A percentile compares a stretch with the other conserved stretches of the same genome.
These are phyloP conservation scores for Botrytis squamosa DNA, from an alignment of 2,329 filamentous ascomycete species.

Conservation along the genomic window DNA sequence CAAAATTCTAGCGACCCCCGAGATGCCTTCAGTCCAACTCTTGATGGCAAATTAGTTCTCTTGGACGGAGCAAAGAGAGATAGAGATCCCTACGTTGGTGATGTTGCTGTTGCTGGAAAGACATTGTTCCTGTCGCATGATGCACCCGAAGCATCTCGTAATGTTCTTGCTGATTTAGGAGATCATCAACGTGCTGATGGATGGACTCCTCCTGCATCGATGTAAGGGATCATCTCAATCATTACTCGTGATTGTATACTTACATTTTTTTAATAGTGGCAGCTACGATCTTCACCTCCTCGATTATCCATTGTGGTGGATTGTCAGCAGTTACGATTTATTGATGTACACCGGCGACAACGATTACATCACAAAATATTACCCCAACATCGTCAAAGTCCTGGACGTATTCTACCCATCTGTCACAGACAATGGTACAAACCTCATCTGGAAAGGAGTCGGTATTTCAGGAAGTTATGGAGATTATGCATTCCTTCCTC, in stretches of 20 bases:
- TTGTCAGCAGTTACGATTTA: conserved; percentile 48
- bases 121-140: conserved; percentile 51
- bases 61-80: conserved; percentile 53
- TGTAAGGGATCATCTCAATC: conserved; percentile 39
- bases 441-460: conserved; percentile 45
- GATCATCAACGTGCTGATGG: conserved; percentile 50
- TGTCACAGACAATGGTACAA: conserved; percentile 43
- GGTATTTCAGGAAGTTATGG: conserved; percentile 44
- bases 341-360: conserved; percentile 51
- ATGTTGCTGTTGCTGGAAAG: conserved; percentile 49
- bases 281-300: conserved; percentile 50
- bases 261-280: conserved; percentile 35
- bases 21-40: conserved; percentile 44
- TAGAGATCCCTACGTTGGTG: conserved; percentile 53
- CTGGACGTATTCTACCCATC: conserved; percentile 49
- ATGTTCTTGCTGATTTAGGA: conserved; percentile 51
- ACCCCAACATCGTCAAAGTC: conserved; percentile 42
- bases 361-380: conserved; percentile 45
- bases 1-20: conserved; percentile 51
- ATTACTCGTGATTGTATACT: background rate
- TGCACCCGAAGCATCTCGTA: conserved; percentile 43
- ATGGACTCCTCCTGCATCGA: conserved; percentile 55
- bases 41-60: conserved; percentile 49
- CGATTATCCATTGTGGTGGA: conserved; percentile 55
- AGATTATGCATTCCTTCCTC: conserved; percentile 52